Conservation (phyloP, 2,329 filamentous ascomycete genomes). For the Penicillium occitanis region DNA sequence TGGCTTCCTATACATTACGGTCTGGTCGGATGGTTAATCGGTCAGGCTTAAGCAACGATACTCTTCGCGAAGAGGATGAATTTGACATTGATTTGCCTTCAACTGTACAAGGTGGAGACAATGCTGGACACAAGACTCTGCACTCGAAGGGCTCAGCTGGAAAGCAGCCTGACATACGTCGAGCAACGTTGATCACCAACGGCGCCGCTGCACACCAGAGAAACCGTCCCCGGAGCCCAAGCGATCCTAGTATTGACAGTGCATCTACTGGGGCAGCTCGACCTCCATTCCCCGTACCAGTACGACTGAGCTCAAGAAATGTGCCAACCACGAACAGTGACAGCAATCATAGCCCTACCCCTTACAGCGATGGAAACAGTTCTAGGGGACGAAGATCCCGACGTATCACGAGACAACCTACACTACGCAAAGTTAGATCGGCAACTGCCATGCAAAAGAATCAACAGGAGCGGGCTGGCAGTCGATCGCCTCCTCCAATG, state of each 20-base stretch:
- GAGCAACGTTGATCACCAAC: slow-evolving; percentile 76
- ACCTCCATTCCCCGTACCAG: slow-evolving; percentile 91
- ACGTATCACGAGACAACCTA: slow-evolving; percentile 58
- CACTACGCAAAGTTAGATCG: slow-evolving; percentile 80
- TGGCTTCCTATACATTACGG: slow-evolving; percentile 44
- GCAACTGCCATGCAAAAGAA: slow-evolving; percentile 68
- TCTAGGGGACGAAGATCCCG: slow-evolving; percentile 52
- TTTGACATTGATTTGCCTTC: slow-evolving; percentile 29
- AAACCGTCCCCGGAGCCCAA: slow-evolving; percentile 56
- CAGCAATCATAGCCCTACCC: slow-evolving; percentile 73
- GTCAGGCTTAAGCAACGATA: slow-evolving; percentile 34
- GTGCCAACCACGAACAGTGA: slow-evolving; percentile 69
- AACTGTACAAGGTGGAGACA: slow-evolving; percentile 23
- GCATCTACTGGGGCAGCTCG: slow-evolving; percentile 34
- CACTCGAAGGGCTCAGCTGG: slow-evolving; percentile 39
- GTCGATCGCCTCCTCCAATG: slow-evolving; percentile 29
- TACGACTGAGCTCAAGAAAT: slow-evolving; percentile 80
- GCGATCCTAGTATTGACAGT: slow-evolving; percentile 46
- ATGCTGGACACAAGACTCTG: slow-evolving; percentile 32
- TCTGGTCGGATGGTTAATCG: slow-evolving; percentile 45
- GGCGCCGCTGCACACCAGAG: slow-evolving; percentile 69
- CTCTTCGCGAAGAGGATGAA: slow-evolving; percentile 41
- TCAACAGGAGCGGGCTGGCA: slow-evolving; percentile 47
- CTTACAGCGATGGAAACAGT: slow-evolving; percentile 55
- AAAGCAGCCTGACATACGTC: slow-evolving; percentile 66